A percentile compares a stretch with the other conserved stretches of the same genome.
phyloP scores from a whole-genome alignment of 78 protist species.

The Speleostelium caveatum region DNA sequence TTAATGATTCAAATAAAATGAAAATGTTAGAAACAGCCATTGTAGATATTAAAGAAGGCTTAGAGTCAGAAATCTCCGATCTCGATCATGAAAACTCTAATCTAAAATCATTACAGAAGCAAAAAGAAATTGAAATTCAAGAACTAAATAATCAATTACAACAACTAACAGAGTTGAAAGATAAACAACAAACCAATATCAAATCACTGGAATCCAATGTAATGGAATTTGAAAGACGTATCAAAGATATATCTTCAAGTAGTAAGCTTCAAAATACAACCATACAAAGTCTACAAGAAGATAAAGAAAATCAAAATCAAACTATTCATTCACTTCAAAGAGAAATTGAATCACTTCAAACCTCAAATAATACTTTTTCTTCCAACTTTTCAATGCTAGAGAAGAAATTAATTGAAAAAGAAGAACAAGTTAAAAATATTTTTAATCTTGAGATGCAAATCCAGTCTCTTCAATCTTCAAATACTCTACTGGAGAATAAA shows the following conservation, averaged over 20 bases:
- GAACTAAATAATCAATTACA: conserved; percentile 1
- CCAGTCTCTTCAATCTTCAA: neutral
- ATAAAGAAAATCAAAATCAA: neutral
- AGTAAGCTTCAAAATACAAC: neutral
- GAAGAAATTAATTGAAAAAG: neutral
- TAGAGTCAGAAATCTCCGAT: neutral
- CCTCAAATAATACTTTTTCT: too few species aligned
- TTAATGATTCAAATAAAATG: neutral
- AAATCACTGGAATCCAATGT: conserved; percentile 1
- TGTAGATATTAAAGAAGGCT: neutral
- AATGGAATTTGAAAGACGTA: neutral
- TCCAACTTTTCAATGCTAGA: neutral
- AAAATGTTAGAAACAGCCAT: neutral
- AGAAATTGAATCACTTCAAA: neutral
- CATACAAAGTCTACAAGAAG: too few species aligned
- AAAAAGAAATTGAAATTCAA: neutral
- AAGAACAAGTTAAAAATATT: too few species aligned
- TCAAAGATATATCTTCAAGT: neutral
- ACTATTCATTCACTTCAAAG: neutral
- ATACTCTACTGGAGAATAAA: too few species aligned
- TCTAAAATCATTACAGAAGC: neutral
- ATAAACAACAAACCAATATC: conserved; percentile 3
- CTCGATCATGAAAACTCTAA: neutral
- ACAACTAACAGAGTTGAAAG: neutral
- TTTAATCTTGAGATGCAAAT: too few species aligned